Evolutionary conservation across 1,139 yeast genomes (phyloP), one percentile per base, ranked within the genome.

Genomic region (Debaryomyces singareniensis): DNA sequence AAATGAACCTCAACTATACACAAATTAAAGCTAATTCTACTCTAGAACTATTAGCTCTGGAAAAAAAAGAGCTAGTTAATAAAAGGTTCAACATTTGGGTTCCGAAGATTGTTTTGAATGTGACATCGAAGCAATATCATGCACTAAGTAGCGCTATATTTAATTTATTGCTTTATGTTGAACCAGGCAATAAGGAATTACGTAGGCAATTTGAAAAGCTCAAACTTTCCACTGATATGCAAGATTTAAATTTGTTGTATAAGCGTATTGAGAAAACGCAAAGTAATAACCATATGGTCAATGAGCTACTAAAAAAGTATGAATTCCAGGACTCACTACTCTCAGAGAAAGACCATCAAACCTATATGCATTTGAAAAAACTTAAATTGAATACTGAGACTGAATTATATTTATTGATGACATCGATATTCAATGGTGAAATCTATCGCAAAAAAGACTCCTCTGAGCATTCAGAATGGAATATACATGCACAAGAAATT

Each of bases 401-500:
- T 13, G 71, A 67, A 30, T 51, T 67, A 2, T 61, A 53, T 33
- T 42, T 67, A 13, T 45, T 66, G 43, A 53, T 66, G 50, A 58
- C 55, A 32, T 58, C 69, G 1, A 48, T 68, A n/a, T 49, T 65
- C 15, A 49, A 61, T 3, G 74, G 72, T 0, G 63, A 61, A 27
- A 43, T 51, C 28, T 41, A 43, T 14, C 32, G 30, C 12, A 44
- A 37, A 15, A 29, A 34, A 24, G 36, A 39, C 37, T 26, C 37
- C 12, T 25, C 38, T 30, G 46, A 59, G 5, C 44, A 45, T 34
- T 47, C 57, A 11, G 71, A 72, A 35, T 81, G 91, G 84, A 60
- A 71, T 11, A 62, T 86, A 16, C 64, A 76, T 16, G 76, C 93
- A 0, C 71, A 67, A 39, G 57, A 64, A 35, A 51, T 67, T 16